Evolutionary conservation across 495 filamentous ascomycete species (phyloP), one percentile per base, ranked within the genome.

Genomic region (Aspergillus nanangensis): DNA sequence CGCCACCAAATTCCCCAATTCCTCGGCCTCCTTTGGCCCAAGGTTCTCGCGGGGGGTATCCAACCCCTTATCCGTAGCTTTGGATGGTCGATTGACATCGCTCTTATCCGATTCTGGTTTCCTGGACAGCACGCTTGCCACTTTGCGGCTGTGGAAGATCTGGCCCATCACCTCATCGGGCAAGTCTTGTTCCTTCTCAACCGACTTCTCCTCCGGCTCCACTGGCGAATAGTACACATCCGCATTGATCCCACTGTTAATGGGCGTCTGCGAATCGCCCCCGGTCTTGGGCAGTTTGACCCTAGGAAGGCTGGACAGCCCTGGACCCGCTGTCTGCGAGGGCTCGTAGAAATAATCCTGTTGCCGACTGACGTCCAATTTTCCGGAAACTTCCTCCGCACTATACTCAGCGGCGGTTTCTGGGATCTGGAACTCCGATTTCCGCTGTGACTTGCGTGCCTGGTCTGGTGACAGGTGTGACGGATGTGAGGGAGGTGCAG

Each of bases 261-360:
- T 22, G 22, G 57, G 63, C 21, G 50, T 53, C 56, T 82, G 78
- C 10, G 44, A 58, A 33, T 71, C 59, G 43, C 72, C 74, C 0
- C 71, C 62, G 40, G 69, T 59, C 46, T 79, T 71, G 0, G 83
- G 84, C 36, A 87, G 57, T 53, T 83, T 84, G 11, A 76, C 66
- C 44, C 72, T 61, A 13, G 83, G 81, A 20, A 81, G 57, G 13
- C 77, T 75, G 7, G 80, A 84, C 8, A 74, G 47, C 5, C 75
- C 69, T 4, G 74, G 58, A 17, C 66, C 66, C 11, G 62, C 57
- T 42, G 72, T 60, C 10, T 52, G 56, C 4, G 78, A 74, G 8
- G 73, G 74, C 19, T 67, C 59, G 51, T 80, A 83, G 55, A 82
- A 83, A 17, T 74, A 72, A 57, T 88, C 81, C 52, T 78, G 71